phyloP scores from a whole-genome alignment of 2,329 filamentous ascomycete species.

The Penicillium rolfsii region DNA sequence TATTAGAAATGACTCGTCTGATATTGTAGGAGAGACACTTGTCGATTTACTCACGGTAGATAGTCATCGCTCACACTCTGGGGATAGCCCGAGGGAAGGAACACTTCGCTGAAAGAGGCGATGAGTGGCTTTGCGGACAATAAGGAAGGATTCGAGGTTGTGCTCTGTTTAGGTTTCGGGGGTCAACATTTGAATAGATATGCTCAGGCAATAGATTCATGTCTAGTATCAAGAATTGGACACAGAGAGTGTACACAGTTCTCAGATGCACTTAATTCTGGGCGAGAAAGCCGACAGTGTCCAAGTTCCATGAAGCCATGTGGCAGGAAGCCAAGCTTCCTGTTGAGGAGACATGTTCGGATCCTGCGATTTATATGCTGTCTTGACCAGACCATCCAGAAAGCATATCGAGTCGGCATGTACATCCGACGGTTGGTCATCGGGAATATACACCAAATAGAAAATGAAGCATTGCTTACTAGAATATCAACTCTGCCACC shows the following conservation, averaged over 20 bases:
- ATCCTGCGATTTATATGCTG: neutral
- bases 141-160: constrained; percentile 22
- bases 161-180: constrained; percentile 17
- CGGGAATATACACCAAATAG: constrained; percentile 5
- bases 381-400: neutral
- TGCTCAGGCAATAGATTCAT: neutral
- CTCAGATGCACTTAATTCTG: neutral
- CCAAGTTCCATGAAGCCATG: neutral
- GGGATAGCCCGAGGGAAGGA: constrained; percentile 85
- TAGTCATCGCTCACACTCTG: constrained; percentile 86
- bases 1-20: constrained; percentile 14
- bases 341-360: neutral
- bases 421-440: neutral
- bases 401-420: neutral
- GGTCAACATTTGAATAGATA: neutral
- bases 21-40: neutral
- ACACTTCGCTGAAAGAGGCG: constrained; percentile 65
- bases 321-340: constrained; percentile 1
- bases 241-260: neutral
- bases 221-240: neutral
- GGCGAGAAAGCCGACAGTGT: neutral
- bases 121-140: constrained; percentile 34
- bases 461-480: constrained; percentile 29
- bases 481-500: constrained; percentile 51
- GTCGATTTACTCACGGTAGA: constrained; percentile 58